Base-by-base conservation (phyloP, 805 yeast species). In the Starmera caribaea region DNA sequence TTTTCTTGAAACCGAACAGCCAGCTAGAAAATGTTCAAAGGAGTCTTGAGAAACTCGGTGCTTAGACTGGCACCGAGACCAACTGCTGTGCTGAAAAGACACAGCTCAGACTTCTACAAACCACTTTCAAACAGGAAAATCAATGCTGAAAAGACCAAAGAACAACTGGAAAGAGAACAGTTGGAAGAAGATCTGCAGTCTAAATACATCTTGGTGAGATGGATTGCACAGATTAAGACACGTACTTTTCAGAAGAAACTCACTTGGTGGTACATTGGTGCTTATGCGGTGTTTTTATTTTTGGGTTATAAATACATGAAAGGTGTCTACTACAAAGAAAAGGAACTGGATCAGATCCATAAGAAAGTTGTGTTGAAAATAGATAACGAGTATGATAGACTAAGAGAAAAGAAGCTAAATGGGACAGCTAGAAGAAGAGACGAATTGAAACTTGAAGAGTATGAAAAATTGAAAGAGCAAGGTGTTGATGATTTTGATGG, bases 381-480 rank as follows among this genome's bases (percentile, higher is more conserved):
- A 3, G 36, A 55, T 17, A 70, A 73, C 35, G 89, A 83, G 49
- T 83, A 79, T 55, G 86, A 84, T 49, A 62, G 59, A 35, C 57
- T 83, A 40, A 69, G 81, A 52, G 59, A 80, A 44, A 77, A 81
- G 50, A 79, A 79, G 38, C 56, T 81, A 31, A 65, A 68, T 6
- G 83, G 80, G 13, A 66, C 67, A 38, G 59, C 81, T 42, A 70
- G 87, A 55, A 76, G 84, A 1, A 68, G 78, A 43, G 92, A 83
- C 55, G 66, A 68, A 41, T 64, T 70, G 50, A 80, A 74, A 57
- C 66, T 78, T 45, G 66, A 68, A 32, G 73, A 78, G 29, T 84
- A 84, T 53, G 72, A 70, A 40, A 61, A 72, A 52, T 61, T 83
- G 68, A 59, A 62, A 43, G 59, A 63, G 9, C 57, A 65, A 47